These are phyloP conservation scores for Neurospora sp. DNA, from an alignment of 495 filamentous ascomycete genomes.

Conservation along the genomic window DNA sequence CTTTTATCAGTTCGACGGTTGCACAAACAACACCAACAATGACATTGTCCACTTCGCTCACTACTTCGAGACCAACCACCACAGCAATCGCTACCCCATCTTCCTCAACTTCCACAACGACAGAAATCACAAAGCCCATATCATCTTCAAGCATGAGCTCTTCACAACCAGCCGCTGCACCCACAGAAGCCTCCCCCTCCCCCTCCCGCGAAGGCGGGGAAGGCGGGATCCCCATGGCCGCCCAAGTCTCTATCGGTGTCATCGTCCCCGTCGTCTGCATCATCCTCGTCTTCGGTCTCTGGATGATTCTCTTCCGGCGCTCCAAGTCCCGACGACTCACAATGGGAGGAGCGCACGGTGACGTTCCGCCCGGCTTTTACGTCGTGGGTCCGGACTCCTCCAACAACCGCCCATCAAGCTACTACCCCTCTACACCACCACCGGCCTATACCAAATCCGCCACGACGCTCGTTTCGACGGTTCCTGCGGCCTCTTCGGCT, in stretches of 20 bases:
- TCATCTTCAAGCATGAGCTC: neutral
- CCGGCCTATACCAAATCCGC: neutral
- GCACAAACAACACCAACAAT: neutral
- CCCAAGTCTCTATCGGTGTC: constrained; percentile 5
- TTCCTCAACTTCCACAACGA: neutral
- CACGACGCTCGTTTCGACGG: neutral
- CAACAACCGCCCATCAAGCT: neutral
- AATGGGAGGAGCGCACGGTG: neutral
- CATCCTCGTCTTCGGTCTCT: constrained; percentile 2
- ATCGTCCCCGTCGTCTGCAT: constrained; percentile 6
- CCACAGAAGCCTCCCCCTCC: neutral
- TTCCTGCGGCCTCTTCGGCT: neutral
- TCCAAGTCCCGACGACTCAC: neutral
- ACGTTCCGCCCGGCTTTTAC: neutral
- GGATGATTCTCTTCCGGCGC: constrained; percentile 4
- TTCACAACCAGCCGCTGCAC: neutral
- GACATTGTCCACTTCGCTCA: neutral
- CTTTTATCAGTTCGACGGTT: neutral
- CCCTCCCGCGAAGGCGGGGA: neutral
- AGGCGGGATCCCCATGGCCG: constrained; percentile 3
- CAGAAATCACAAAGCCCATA: neutral
- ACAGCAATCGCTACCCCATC: neutral
- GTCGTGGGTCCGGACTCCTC: neutral
- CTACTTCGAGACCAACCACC: neutral
- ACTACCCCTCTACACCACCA: neutral